A percentile compares a stretch with the other conserved stretches of the same genome.
These are phyloP conservation scores for Ceratopteris richardii DNA, from an alignment of 75 land plant genomes.

Conservation along the genomic window DNA sequence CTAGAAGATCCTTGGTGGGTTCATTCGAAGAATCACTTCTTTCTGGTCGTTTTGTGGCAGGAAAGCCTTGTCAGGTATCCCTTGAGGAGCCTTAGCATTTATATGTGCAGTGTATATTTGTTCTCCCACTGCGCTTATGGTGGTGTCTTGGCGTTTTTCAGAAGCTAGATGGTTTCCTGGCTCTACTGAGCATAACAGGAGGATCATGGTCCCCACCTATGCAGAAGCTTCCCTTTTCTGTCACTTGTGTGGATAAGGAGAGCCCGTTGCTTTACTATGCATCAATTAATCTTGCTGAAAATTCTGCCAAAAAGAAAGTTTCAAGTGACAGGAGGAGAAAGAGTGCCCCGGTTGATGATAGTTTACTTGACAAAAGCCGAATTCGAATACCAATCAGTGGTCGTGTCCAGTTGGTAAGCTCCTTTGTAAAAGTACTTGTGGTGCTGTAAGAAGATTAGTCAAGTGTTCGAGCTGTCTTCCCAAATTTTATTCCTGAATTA, in stretches of 20 bases:
- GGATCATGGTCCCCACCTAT: slow-evolving; percentile 79
- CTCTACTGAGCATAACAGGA: slow-evolving; percentile 74
- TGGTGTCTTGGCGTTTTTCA: too few species aligned
- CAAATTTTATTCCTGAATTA: too few species aligned
- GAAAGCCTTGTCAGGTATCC: slow-evolving; percentile 64
- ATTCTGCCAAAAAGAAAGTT: slow-evolving; percentile 24
- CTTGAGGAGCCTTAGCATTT: too few species aligned
- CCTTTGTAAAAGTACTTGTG: too few species aligned
- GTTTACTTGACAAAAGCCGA: slow-evolving; percentile 36
- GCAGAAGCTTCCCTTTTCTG: slow-evolving; percentile 93
- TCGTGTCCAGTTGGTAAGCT: slow-evolving; percentile 87
- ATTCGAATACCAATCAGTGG: slow-evolving; percentile 86
- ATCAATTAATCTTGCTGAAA: slow-evolving; percentile 68
- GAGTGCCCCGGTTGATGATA: slow-evolving; percentile 37
- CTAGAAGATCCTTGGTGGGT: slow-evolving; percentile 83
- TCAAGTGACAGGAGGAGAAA: slow-evolving; percentile 35
- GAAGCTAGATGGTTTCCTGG: slow-evolving; percentile 93
- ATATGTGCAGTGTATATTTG: too few species aligned
- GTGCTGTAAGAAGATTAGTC: too few species aligned
- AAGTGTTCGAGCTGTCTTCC: too few species aligned
- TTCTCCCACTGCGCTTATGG: too few species aligned
- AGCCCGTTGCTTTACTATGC: slow-evolving; percentile 72
- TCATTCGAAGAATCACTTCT: slow-evolving; percentile 97
- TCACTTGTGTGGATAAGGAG: slow-evolving; percentile 83
- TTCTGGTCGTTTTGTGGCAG: slow-evolving; percentile 78